These are phyloP conservation scores for Suillus americanus DNA, from an alignment of 768 basidiomycete species.

Conservation along the genomic window DNA sequence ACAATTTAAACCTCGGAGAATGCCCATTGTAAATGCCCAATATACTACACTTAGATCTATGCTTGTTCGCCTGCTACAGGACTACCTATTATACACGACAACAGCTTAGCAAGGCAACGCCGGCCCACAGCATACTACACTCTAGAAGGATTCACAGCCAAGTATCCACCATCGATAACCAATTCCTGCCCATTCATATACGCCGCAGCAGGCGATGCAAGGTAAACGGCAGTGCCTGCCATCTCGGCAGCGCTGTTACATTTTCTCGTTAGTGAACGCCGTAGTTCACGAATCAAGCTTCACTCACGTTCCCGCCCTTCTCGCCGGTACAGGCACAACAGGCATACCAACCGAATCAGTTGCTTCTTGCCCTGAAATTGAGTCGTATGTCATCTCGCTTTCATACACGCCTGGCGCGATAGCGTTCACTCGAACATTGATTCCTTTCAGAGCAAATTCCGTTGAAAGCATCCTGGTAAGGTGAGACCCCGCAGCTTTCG, in stretches of 20 bases:
- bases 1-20: background rate
- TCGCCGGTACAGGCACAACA: slow-evolving; percentile 59
- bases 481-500: slow-evolving; percentile 76
- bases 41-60: background rate
- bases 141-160: slow-evolving; percentile 68
- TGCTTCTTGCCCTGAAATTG: slow-evolving; percentile 44
- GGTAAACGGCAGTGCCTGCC: slow-evolving; percentile 75
- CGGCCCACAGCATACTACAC: slow-evolving; percentile 22
- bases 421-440: slow-evolving; percentile 71
- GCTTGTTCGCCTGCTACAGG: background rate
- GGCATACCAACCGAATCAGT: slow-evolving; percentile 59
- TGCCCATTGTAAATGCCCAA: background rate
- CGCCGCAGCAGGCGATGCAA: slow-evolving; percentile 69
- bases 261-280: slow-evolving; percentile 11
- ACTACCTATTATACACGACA: background rate
- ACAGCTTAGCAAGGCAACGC: background rate
- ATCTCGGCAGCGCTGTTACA: slow-evolving; percentile 62
- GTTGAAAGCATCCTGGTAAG: slow-evolving; percentile 77
- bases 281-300: background rate
- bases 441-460: slow-evolving; percentile 66
- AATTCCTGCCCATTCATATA: slow-evolving; percentile 82
- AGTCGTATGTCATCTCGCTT: slow-evolving; percentile 70
- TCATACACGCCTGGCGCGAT: slow-evolving; percentile 76
- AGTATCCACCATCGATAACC: slow-evolving; percentile 72
- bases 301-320: slow-evolving; percentile 67